phyloP scores from a whole-genome alignment of 176 grass and related monocot species.

The Eleusine indica region DNA sequence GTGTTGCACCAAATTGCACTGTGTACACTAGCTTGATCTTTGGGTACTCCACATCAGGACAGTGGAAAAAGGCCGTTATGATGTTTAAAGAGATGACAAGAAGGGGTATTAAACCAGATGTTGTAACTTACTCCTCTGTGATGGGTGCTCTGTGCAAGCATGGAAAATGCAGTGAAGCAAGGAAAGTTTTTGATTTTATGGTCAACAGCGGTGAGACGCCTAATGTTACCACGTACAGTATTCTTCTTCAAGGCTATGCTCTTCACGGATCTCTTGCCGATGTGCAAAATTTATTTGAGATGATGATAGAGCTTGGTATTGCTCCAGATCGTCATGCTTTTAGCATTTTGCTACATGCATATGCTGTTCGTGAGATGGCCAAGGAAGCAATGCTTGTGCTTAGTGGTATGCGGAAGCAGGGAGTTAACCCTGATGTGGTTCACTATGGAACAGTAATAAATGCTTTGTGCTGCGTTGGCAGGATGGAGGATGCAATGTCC shows the following conservation, averaged over 20 bases:
- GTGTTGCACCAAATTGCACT: neutral
- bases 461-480: neutral
- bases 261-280: neutral
- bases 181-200: constrained; percentile 14
- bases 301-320: neutral
- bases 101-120: neutral
- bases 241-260: constrained; percentile 28
- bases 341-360: constrained; percentile 8
- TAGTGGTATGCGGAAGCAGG: constrained; percentile 4
- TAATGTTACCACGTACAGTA: constrained; percentile 6
- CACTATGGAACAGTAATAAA: constrained; percentile 24
- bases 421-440: constrained; percentile 7
- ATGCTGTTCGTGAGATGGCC: neutral
- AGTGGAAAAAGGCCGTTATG: neutral
- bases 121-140: neutral
- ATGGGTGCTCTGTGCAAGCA: constrained; percentile 38
- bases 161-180: constrained; percentile 8
- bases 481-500: constrained; percentile 27
- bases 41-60: neutral
- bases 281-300: neutral
- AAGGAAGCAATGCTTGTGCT: constrained; percentile 18
- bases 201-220: constrained; percentile 19
- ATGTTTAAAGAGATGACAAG: neutral
- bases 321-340: neutral
- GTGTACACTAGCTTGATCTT: constrained; percentile 28